Evolutionary conservation across 1,139 yeast genomes (phyloP), one percentile per base, ranked within the genome.

Genomic region (Meyerozyma athensensis): DNA sequence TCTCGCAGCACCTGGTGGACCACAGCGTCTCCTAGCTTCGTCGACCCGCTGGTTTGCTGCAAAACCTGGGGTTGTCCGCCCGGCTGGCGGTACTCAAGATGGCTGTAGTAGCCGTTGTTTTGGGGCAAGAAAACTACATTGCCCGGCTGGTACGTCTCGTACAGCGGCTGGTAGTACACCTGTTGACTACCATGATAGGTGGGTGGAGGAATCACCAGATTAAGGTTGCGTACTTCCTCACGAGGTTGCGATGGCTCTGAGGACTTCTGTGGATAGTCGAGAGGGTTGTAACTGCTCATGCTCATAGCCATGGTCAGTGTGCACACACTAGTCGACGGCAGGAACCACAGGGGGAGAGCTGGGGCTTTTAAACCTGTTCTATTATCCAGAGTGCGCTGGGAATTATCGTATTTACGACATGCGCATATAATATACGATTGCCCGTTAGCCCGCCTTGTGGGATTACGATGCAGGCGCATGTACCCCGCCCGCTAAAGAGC

Each of bases 401-500:
- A 16, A 28, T 9, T 28, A 28, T 28, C 32, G 20, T 17, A 16
- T 28, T 28, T 28, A 16, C 20, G 32, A 16, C 4, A 28, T n/a
- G 14, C 32, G 20, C 32, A 18, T 10, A 28, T 17, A 16, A 17
- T 28, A 17, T 28, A 28, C 32, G 32, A 28, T 17, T 18, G 7
- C 12, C 8, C 7, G 20, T 12, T n/a, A 14, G 3, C 32, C 32
- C 32, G 32, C 32, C 32, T 28, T 28, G 21, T n/a, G 18, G 9
- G 10, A 17, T 17, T 28, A 28, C 32, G 32, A 28, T 28, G 32
- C 32, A 18, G 32, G 20, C 32, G 32, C 32, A 18, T 28, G 12
- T 4, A 28, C 9, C 18, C 30, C 30, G 30, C 18, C n/a, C n/a
- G n/a, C n/a, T n/a, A n/a, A n/a, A n/a, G n/a, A n/a, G n/a, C n/a